Conservation (phyloP, 345 rosid species). For the Rhodamnia rubescens region DNA sequence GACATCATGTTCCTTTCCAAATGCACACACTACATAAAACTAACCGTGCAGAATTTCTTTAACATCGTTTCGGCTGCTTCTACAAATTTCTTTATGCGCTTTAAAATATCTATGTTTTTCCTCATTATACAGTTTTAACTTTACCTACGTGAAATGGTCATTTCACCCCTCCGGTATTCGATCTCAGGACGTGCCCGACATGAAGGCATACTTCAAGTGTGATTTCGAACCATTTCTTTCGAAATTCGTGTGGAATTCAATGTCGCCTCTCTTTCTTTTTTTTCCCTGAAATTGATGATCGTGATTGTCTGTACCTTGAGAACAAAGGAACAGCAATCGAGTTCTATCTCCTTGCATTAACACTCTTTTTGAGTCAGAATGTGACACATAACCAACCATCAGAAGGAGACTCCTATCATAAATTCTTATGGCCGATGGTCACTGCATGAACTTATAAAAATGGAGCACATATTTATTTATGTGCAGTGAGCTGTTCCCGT, state of each 20-base stretch:
- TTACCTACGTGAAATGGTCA: not conserved
- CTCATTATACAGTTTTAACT: not conserved
- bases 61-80: not conserved
- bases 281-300: not conserved
- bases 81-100: not conserved
- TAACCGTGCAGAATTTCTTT: not conserved
- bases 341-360: not conserved
- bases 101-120: not conserved
- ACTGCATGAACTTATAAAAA: not conserved
- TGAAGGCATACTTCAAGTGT: not conserved
- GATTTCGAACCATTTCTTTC: not conserved
- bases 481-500: not conserved
- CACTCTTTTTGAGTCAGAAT: not conserved
- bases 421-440: not conserved
- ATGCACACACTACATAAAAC: not conserved
- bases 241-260: not conserved
- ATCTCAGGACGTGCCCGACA: not conserved
- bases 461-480: not conserved
- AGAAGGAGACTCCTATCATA: not conserved
- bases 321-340: not conserved
- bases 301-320: not conserved
- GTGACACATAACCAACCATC: not conserved
- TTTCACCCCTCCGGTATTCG: not conserved
- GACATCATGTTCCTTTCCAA: not conserved
- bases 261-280: not conserved